Percentiles rank a stretch among this genome's conserved stretches.
Conservation (phyloP, 2,329 filamentous ascomycete genomes). For the Lachnellula subtilissima region DNA sequence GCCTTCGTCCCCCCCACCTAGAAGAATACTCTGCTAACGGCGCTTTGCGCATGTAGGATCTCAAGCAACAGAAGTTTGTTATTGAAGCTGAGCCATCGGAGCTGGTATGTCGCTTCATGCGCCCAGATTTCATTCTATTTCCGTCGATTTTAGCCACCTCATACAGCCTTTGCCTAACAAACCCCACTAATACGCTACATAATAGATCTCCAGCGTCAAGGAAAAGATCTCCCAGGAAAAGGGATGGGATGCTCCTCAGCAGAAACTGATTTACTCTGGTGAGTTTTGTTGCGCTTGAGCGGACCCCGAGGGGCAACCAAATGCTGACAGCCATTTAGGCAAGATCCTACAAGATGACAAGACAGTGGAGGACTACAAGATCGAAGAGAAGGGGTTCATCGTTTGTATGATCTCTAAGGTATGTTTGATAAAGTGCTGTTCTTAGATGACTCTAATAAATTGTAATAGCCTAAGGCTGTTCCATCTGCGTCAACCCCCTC, state of each 20-base stretch:
- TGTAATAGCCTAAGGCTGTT: conserved; percentile 61
- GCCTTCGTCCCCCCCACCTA: conserved; percentile 13
- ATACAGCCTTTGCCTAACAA: not conserved
- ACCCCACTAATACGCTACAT: conserved; percentile 7
- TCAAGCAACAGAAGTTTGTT: conserved; percentile 98
- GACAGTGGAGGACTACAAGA: conserved; percentile 93
- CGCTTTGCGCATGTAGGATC: conserved; percentile 58
- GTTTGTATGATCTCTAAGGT: conserved; percentile 99
- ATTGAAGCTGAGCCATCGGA: conserved; percentile 93
- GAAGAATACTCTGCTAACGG: conserved; percentile 24
- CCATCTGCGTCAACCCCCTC: conserved; percentile 47
- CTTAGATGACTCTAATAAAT: conserved; percentile 18
- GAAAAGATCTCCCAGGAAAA: conserved; percentile 88
- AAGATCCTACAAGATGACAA: conserved; percentile 99
- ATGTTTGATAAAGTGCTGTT: conserved; percentile 22
- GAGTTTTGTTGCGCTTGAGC: conserved; percentile 32
- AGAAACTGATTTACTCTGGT: conserved; percentile 99
- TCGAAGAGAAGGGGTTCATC: conserved; percentile 98
- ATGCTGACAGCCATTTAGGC: conserved; percentile 50
- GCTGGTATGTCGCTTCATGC: conserved; percentile 58
- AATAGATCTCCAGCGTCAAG: conserved; percentile 83
- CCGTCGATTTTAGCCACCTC: not conserved
- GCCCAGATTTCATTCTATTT: not conserved
- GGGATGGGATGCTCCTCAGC: conserved; percentile 83
- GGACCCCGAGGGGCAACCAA: conserved; percentile 1